phyloP scores from a whole-genome alignment of 768 basidiomycete species.

The Russula lepida region DNA sequence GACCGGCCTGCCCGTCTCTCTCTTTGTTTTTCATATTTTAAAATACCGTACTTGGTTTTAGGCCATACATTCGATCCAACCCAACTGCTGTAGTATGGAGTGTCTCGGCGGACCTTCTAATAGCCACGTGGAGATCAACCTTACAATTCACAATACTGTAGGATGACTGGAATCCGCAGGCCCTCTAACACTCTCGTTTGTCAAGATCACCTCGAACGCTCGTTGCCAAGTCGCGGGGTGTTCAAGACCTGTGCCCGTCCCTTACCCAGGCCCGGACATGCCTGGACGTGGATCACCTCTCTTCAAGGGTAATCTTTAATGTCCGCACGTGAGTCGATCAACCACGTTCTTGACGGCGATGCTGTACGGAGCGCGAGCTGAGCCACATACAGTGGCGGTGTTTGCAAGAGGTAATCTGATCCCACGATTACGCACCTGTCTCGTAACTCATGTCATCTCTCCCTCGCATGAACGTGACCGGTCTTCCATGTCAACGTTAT shows the following conservation, averaged over 20 bases:
- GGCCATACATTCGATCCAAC: neutral
- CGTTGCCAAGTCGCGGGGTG: neutral
- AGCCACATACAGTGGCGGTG: neutral
- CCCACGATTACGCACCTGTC: neutral
- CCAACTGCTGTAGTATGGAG: neutral
- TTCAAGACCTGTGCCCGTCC: neutral
- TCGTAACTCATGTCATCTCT: neutral
- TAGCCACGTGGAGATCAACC: neutral
- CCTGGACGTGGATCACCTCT: neutral
- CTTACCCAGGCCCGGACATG: neutral
- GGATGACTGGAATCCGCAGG: neutral
- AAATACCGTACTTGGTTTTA: neutral
- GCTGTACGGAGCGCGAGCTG: neutral
- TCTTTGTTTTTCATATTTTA: neutral
- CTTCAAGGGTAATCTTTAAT: neutral
- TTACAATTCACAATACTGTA: neutral
- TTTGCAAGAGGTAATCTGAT: neutral
- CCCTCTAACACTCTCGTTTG: neutral
- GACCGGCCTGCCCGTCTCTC: neutral
- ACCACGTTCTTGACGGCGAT: neutral
- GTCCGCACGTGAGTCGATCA: neutral
- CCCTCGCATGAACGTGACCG: neutral
- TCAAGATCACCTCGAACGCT: neutral
- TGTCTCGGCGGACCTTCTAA: neutral
- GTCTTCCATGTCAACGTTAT: neutral